Conservation (phyloP, 345 rosid species). For the Populus tremula region DNA sequence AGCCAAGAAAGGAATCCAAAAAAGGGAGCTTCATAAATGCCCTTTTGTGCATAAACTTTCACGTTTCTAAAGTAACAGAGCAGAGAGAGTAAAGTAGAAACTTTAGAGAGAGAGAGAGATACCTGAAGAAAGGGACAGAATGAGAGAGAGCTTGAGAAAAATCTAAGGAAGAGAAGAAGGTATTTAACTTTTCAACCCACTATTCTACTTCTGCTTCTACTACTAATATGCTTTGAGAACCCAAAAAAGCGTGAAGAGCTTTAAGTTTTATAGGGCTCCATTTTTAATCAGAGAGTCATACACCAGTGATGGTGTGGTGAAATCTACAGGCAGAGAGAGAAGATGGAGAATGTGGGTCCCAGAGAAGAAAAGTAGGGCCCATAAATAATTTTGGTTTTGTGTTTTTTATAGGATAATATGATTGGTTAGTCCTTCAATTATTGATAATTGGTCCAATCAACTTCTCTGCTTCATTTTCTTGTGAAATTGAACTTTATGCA, state of each 20-base stretch:
- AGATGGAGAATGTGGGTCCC: slow-evolving; percentile 16
- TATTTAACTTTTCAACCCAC: background rate
- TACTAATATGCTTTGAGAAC: background rate
- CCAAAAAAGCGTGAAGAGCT: background rate
- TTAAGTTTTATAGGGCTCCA: background rate
- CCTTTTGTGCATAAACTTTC: slow-evolving; percentile 16
- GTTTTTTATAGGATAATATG: background rate
- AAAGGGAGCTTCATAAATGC: slow-evolving; percentile 12
- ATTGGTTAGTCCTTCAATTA: background rate
- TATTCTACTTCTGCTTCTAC: background rate
- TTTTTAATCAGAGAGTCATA: background rate
- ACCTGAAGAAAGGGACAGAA: background rate
- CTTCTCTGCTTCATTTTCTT: no score
- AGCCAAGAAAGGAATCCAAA: background rate
- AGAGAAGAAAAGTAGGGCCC: background rate
- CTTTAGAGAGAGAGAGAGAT: background rate
- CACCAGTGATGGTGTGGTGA: background rate
- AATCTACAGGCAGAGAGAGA: slow-evolving; percentile 8
- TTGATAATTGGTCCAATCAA: no score
- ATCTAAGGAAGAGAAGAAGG: background rate
- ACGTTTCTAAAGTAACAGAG: background rate
- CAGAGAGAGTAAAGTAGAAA: background rate
- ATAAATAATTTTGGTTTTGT: background rate
- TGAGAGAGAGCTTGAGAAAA: background rate
- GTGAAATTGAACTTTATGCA: no score